Base-by-base conservation (phyloP, 148 eudicot genomes). In the Dianthus caryophyllus region DNA sequence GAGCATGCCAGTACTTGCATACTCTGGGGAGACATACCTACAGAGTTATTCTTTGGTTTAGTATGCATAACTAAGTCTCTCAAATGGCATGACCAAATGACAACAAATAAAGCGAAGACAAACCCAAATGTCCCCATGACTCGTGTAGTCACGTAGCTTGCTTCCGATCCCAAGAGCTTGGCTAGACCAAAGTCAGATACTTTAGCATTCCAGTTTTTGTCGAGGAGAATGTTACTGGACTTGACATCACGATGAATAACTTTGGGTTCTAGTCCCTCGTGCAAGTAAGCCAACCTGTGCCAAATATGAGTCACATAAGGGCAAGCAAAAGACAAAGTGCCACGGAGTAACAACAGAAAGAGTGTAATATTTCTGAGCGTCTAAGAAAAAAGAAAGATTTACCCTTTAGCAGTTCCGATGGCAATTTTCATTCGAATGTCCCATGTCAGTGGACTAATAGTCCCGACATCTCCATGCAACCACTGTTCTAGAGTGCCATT, bases 71-170 rank as follows among this genome's bases (percentile, higher is more conserved):
- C 44, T 9, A 41, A 41, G 1, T 41, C 5, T 41, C 11, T 9
- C 10, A 9, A 22, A 11, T 50, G 24, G 36, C 39, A 51, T 2
- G 38, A 33, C 38, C 4, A 33, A 33, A 33, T 2, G 38, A 7
- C 3, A 46, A 20, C 21, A 20, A 57, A 14, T n/a, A 46, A 16
- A 48, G 66, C 61, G 61, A 66, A 54, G 69, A 82, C 88, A 53
- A 61, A 93, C 98, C 96, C 98, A 39, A 93, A 93, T 66, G 98
- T 93, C 60, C 98, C 98, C 98, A 93, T 93, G 21, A 93, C 97
- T 77, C 98, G 76, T n/a, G 98, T 93, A 52, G 98, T 90, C 64
- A 93, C 96, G 56, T 90, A 79, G 84, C 88, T 93, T 70, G 84
- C 88, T 71, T 85, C 98, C 0, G 98, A 71, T 64, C 98, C 98